These are phyloP conservation scores for Juglanconis juglandina DNA, from an alignment of 2,329 filamentous ascomycete genomes.

Conservation along the genomic window DNA sequence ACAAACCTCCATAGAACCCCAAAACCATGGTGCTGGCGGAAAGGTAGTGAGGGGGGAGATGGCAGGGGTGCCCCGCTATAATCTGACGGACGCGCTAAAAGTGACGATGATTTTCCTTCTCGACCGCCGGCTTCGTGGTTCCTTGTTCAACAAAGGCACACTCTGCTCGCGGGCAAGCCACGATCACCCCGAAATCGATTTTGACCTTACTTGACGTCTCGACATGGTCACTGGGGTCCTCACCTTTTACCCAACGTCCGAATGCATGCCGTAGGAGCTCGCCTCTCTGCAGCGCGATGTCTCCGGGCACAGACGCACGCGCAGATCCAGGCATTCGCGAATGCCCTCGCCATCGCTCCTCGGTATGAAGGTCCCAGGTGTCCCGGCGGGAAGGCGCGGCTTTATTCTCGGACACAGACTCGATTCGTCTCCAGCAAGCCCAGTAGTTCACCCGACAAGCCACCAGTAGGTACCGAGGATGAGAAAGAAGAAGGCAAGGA, in stretches of 20 bases:
- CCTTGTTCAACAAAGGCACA: neutral
- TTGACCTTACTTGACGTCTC: conserved; percentile 6
- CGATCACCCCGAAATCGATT: neutral
- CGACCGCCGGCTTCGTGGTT: no score
- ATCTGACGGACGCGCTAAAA: conserved; percentile 3
- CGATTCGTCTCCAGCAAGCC: conserved; percentile 14
- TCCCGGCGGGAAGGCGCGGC: neutral
- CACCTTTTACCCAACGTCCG: conserved; percentile 8
- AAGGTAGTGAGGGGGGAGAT: neutral
- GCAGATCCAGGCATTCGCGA: neutral
- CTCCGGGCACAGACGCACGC: conserved; percentile 8
- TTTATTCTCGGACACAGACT: neutral
- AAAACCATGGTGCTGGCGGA: no score
- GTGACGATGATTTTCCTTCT: neutral
- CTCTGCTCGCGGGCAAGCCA: neutral
- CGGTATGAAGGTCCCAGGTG: neutral
- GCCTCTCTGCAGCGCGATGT: conserved; percentile 17
- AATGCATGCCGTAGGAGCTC: conserved; percentile 18
- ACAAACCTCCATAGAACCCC: no score
- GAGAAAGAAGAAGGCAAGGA: conserved; percentile 11
- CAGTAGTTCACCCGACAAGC: conserved; percentile 8
- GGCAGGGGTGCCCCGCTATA: conserved; percentile 4
- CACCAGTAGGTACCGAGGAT: conserved; percentile 7
- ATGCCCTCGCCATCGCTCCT: neutral
- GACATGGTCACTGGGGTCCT: conserved; percentile 17